Evolutionary conservation across 2,329 filamentous ascomycete species (phyloP).

Genomic region (Tympanopsis confertula): DNA sequence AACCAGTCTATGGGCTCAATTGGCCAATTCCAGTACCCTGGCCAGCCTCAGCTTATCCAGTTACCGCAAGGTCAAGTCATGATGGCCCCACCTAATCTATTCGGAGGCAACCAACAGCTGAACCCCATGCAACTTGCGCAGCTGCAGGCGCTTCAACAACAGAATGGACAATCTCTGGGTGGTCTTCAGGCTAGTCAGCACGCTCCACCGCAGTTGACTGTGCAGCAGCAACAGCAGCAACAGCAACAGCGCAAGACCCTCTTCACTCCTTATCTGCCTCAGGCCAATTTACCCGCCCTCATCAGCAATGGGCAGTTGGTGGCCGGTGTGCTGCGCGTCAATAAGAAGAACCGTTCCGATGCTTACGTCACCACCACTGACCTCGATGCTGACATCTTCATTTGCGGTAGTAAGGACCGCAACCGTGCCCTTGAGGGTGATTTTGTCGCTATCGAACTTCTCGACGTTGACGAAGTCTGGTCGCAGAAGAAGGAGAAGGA

Average conservation of each 20-base stretch:
- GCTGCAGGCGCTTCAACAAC: conserved; percentile 70
- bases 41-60: conserved; percentile 78
- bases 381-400: conserved; percentile 96
- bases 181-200: conserved; percentile 62
- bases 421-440: conserved; percentile 95
- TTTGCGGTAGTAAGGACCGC: conserved; percentile 96
- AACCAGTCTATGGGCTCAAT: conserved; percentile 76
- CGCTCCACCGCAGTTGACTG: conserved; percentile 36
- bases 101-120: conserved; percentile 36
- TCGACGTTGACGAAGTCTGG: conserved; percentile 98
- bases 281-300: conserved; percentile 83
- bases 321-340: conserved; percentile 89
- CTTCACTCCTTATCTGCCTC: conserved; percentile 93
- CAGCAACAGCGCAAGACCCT: conserved; percentile 95
- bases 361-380: conserved; percentile 93
- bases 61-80: conserved; percentile 33
- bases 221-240: conserved; percentile 52
- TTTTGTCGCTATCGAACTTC: conserved; percentile 84
- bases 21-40: conserved; percentile 78
- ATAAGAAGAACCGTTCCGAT: conserved; percentile 99
- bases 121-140: conserved; percentile 37
- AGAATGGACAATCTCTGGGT: conserved; percentile 67
- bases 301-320: conserved; percentile 88
- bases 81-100: neutral
- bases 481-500: conserved; percentile 97